Base-by-base conservation (phyloP, 495 filamentous ascomycete genomes). In the Evernia prunastri region DNA sequence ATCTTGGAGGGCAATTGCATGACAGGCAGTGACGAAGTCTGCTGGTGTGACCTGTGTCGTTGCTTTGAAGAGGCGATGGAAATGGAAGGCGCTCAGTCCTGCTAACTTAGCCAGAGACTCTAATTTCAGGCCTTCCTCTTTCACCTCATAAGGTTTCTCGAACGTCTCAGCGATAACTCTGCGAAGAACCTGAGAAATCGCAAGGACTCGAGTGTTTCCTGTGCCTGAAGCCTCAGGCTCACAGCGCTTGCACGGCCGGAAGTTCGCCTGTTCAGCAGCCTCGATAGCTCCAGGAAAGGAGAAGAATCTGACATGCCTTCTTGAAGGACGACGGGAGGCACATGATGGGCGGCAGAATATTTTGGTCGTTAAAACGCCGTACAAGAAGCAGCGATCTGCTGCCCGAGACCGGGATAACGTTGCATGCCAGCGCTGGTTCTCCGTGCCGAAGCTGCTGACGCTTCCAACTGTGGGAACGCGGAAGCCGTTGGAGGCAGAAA, bases 291-390 rank as follows among this genome's bases (percentile, higher is more conserved):
- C 37, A n/a, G 82, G 72, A 10, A 77, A 80, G 47, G 81, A 73
- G 71, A 82, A 84, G 73, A 87, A 88, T 18, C 72, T 68, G 57
- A 88, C 78, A 64, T 88, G 87, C 40, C 82, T 80, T 25, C 85
- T 80, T 20, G 84, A 79, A 12, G 86, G 84, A 25, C 86, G 79
- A 6, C 86, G 81, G 7, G 83, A 79, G 3, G 81, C 73, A 59
- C 86, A 88, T 11, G 78, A 82, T 8, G 86, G 82, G 2, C 84
- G 82, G 67, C 86, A 89, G 72, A 83, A 88, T 51, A 87, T 85
- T 35, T 79, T 81, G 10, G 86, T 88, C 0, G 83, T 84, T 33
- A 79, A 73, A 29, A 89, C 86, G 27, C 70, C 77, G 76, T 88
- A 88, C 68, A 88, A 78, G 69, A 88, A 89, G 37, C 69, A 65